Evolutionary conservation across 768 basidiomycete genomes (phyloP).

Genomic region (Mycena haematopus): DNA sequence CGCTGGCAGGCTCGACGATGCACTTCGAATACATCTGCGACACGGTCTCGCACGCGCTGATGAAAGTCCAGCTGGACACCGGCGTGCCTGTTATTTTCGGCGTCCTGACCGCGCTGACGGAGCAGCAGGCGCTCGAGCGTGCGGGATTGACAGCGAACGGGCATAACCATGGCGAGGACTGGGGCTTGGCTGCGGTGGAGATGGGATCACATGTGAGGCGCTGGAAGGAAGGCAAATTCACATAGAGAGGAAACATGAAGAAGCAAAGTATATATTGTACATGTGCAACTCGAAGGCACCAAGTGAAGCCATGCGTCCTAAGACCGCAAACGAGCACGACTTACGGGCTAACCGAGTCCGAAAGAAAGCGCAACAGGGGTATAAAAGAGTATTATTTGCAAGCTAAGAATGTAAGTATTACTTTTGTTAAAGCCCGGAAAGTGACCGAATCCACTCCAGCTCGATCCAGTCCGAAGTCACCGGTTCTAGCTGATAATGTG

Average conservation of each 20-base stretch:
- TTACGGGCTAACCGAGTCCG: too few species aligned
- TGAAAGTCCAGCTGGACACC: constrained; percentile 93
- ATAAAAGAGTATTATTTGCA: too few species aligned
- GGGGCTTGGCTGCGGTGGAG: constrained; percentile 96
- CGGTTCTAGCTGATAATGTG: neutral
- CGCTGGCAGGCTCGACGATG: constrained; percentile 74
- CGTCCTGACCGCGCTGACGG: constrained; percentile 89
- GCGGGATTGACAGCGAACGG: constrained; percentile 90
- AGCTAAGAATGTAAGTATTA: neutral
- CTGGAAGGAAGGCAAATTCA: constrained; percentile 77
- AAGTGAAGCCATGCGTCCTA: neutral
- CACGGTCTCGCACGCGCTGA: constrained; percentile 89
- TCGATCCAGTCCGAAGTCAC: constrained; percentile 49
- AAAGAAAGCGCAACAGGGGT: neutral
- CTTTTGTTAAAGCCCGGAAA: constrained; percentile 37
- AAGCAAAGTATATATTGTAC: constrained; percentile 8
- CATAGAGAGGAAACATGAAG: constrained; percentile 10
- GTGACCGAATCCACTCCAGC: constrained; percentile 47
- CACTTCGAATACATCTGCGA: constrained; percentile 99
- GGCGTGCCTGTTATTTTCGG: constrained; percentile 97
- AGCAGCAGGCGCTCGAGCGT: constrained; percentile 93
- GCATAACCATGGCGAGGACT: constrained; percentile 98
- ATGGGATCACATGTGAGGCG: constrained; percentile 73
- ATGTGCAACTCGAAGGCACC: neutral
- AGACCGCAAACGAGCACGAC: too few species aligned